Evolutionary conservation across 2,329 filamentous ascomycete species (phyloP), one percentile per base, ranked within the genome.

Genomic region (Dothideomycetes sp.): DNA sequence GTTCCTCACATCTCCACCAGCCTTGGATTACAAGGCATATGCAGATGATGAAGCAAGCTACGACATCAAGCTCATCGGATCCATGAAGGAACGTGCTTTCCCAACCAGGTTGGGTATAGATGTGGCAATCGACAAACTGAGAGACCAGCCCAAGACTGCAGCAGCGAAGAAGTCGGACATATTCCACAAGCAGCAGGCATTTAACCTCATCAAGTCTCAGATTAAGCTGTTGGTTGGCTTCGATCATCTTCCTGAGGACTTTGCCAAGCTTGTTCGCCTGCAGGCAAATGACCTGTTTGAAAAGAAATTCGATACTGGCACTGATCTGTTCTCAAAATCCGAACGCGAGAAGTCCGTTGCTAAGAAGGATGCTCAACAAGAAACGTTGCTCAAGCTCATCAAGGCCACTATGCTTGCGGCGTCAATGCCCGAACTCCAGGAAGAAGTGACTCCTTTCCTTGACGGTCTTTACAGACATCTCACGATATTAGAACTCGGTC

Each of bases 131-230:
- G 78, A 81, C 42, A 95, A 93, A 60, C 64, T 98, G 32, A 82
- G 82, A 68, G 89, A 96, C 55, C 63, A 76, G 1, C 80, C 85
- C 0, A 89, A 83, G 58, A 64, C 66, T 2, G 58, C 69, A 11
- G 62, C 68, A 15, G 65, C 67, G 3, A 80, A 71, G 44, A 82
- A 82, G 50, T 78, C 83, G 24, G 89, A 96, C 53, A 68, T 69
- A 0, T 91, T 84, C 59, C 94, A 98, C 68, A 96, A 96, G 65
- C 83, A 84, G 55, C 87, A 98, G 62, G 85, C 93, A 0, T 78
- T 95, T 50, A 80, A 87, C 46, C 73, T 96, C 53, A 79, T 98
- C 54, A 86, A 82, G 50, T 76, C 87, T 1, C 88, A 96, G 53
- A 69, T 94, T 38, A 98, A 96, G 65, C 69, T 98, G 22, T 78